These are phyloP conservation scores for Salix arbutifolia DNA, from an alignment of 345 rosid species.

Conservation along the genomic window DNA sequence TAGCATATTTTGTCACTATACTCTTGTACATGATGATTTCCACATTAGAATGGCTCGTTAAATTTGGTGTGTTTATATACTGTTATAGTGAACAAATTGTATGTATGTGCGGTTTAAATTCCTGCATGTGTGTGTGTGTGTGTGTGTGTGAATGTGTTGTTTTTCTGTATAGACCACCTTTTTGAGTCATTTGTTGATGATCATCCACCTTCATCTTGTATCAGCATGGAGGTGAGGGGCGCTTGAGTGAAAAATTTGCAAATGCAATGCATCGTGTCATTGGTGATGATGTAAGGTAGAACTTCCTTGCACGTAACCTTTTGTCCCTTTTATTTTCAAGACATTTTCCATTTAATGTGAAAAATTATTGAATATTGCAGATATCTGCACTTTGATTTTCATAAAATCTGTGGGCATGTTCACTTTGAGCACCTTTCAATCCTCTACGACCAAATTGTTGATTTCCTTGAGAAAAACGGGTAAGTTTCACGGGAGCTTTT, in stretches of 20 bases:
- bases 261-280: conserved; percentile 55
- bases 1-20: too few species aligned
- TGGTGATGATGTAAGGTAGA: conserved; percentile 87
- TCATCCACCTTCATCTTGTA: conserved; percentile 24
- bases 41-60: neutral
- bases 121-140: neutral
- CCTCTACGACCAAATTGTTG: conserved; percentile 79
- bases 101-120: neutral
- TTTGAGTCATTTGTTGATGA: conserved; percentile 16
- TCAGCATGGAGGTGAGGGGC: conserved; percentile 97
- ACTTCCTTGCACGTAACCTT: conserved; percentile 24
- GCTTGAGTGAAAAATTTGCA: conserved; percentile 68
- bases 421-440: conserved; percentile 94
- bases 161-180: conserved; percentile 10
- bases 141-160: neutral
- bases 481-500: conserved; percentile 24
- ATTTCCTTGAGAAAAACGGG: conserved; percentile 83
- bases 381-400: conserved; percentile 94
- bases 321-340: neutral
- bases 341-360: conserved; percentile 17
- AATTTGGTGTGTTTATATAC: neutral
- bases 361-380: conserved; percentile 41
- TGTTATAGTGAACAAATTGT: neutral
- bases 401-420: conserved; percentile 83
- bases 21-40: too few species aligned